Evolutionary conservation across 2,329 filamentous ascomycete genomes (phyloP), one percentile per base, ranked within the genome.

Genomic region (Ceratocystis alfenasii): DNA sequence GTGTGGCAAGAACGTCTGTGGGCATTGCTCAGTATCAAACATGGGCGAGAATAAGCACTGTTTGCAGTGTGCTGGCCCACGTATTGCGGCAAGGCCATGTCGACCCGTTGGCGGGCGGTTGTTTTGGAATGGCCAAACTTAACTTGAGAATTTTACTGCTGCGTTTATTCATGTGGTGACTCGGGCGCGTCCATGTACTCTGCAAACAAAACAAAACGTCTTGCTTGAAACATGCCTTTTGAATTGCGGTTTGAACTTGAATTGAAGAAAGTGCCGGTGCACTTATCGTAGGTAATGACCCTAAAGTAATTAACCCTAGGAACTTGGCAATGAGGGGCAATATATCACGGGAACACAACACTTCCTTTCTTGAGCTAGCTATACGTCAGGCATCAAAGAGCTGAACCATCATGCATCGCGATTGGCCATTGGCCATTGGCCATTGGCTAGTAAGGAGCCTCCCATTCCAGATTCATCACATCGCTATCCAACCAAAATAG

Each of bases 1-100:
- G 0, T 86, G 83, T 66, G 76, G 78, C 4, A 84, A 81, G 71
- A 74, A 77, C 10, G 81, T 86, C 15, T 86, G 83, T 73, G 81
- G 80, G 65, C 78, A 80, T 65, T 86, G 83, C 71, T 83, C 82
- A 0, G 77, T 85, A 50, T 83, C 80, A 68, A 82, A 83, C 68
- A 73, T 86, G 0, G 81, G 81, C 2, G 78, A 81, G 68, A 75
- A 81, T 69, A 76, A 80, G 67, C 74, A 77, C 50, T 86, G 83
- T 69, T 69, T 85, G 55, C 73, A 72, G 3, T 86, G 83, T 70
- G 80, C 81, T 0, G 78, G 78, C 7, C 72, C 5, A 72, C 71
- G 71, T 68, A 68, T 17, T 66, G 65, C 8, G 8, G 62, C 20
- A 62, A 68, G 2, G 69, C 68, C 1, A 65, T 71, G n/a, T 61